Base-by-base conservation (phyloP, 164 flowering plant genomes). In the Pachysandra terminalis region DNA sequence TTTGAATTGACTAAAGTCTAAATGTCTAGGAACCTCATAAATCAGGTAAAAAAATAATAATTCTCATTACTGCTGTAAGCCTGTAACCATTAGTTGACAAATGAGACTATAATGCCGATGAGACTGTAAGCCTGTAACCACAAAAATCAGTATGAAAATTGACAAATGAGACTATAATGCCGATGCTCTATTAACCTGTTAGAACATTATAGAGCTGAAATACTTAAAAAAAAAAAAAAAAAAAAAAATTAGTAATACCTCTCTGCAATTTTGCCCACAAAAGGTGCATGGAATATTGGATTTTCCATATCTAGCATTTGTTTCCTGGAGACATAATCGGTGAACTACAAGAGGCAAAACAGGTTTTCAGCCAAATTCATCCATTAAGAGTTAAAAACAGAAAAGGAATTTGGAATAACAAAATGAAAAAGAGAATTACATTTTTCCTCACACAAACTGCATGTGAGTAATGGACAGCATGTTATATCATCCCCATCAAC, bases 191-290 rank as follows among this genome's bases (percentile, higher is more conserved):
- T 17, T 12, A 58, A 58, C 23, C 54, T 8, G 17, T 19, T 54
- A 27, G 55, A 10, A 59, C 22, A 51, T 24, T 15, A 24, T 24
- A 28, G 17, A 9, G 64, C 8, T 22, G 35, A 65, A 56, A 16
- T 4, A 6, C 24, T 37, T 12, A n/a, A 37, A 35, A n/a, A 14
- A 57, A 35, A n/a, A 14, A 63, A 45, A 24, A 3, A n/a, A 26
- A 37, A n/a, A 15, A 58, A 25, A n/a, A 15, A 57, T 45, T 21
- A 55, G 63, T 5, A 32, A 59, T 72, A 88, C 94, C 90, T 85
- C 76, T 69, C 61, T 72, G 68, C 94, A 89, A n/a, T 66, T 75
- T 54, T 57, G 67, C 70, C 86, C 87, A 69, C 94, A 89, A 73
- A 85, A 89, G 60, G 61, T 58, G 59, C 45, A 17, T 58, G 62